Evolutionary conservation across 768 basidiomycete genomes (phyloP), one percentile per base, ranked within the genome.

Genomic region (Trametes punicea): DNA sequence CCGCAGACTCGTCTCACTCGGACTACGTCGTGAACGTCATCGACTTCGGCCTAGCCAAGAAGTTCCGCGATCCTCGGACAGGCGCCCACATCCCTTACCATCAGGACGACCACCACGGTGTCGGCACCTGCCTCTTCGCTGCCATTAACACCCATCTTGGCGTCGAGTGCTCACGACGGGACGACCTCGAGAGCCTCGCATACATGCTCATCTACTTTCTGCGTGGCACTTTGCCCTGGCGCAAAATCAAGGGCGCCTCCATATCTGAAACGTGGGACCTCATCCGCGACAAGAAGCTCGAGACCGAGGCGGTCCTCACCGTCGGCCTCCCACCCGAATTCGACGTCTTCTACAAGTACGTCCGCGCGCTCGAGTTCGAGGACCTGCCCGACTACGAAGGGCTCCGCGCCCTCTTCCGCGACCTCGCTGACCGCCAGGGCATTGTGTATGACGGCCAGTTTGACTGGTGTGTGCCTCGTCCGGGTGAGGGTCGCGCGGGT

Each of bases 331-430:
- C 89, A 13, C 78, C 83, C 45, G 90, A 93, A 71, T 90, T 93
- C 56, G 87, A 87, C 60, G 81, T 90, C 51, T 79, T 93, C 62
- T 88, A 87, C 70, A 71, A 71, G 41, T 94, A 94, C 72, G 84
- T 87, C 20, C 82, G 92, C 41, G 84, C 83, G 2, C 82, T 95
- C 31, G 87, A 87, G 60, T 94, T 93, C 63, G 90, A 90, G 65
- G 92, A 94, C 73, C 77, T 90, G 36, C 93, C 92, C 9, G 93
- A 95, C 70, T 95, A 94, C 64, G 86, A 84, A 40, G 91, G 91
- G 25, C 74, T 93, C 21, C 79, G 91, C 39, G 81, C 79, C 41
- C 78, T 92, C 41, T 90, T 93, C 69, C 77, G 79, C 15, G 80
- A 78, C 6, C 66, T 73, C 13, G 70, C 67, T 15, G 62, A 67